These are phyloP conservation scores for Alternaria sp. DNA, from an alignment of 2,329 filamentous ascomycete genomes.

Conservation along the genomic window DNA sequence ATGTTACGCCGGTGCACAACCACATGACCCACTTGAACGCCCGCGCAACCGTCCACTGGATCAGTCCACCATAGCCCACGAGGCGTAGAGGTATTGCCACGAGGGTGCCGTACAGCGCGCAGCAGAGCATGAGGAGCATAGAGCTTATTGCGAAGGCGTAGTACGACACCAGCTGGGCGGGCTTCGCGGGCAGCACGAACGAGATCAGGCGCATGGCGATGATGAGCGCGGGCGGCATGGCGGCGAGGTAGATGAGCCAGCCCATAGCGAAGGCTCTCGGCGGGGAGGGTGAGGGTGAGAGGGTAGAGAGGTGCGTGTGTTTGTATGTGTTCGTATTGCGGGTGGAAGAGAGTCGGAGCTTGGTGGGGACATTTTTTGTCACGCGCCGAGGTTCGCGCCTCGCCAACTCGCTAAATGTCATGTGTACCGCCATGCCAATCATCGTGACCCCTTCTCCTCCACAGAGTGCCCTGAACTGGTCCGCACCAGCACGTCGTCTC, in stretches of 20 bases:
- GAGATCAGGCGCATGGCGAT: conserved; percentile 39
- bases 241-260: conserved; percentile 41
- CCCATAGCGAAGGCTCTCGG: conserved; percentile 29
- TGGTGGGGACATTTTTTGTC: conserved; percentile 27
- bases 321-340: neutral
- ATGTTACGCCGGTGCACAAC: conserved; percentile 75
- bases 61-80: conserved; percentile 73
- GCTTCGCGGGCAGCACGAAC: conserved; percentile 34
- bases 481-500: conserved; percentile 13
- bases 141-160: conserved; percentile 65
- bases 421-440: neutral
- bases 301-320: neutral
- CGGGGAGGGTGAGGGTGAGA: neutral
- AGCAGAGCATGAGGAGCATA: conserved; percentile 44
- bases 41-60: conserved; percentile 84
- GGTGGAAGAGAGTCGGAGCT: conserved; percentile 6
- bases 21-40: conserved; percentile 82
- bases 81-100: conserved; percentile 74
- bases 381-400: conserved; percentile 28
- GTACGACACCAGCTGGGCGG: conserved; percentile 59
- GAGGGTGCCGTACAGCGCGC: conserved; percentile 74
- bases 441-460: conserved; percentile 18
- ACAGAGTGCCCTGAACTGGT: conserved; percentile 6
- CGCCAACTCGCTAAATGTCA: conserved; percentile 16
- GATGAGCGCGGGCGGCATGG: conserved; percentile 33